These are phyloP conservation scores for Paraphoma chrysanthemicola DNA, from an alignment of 2,329 filamentous ascomycete genomes.

Conservation along the genomic window DNA sequence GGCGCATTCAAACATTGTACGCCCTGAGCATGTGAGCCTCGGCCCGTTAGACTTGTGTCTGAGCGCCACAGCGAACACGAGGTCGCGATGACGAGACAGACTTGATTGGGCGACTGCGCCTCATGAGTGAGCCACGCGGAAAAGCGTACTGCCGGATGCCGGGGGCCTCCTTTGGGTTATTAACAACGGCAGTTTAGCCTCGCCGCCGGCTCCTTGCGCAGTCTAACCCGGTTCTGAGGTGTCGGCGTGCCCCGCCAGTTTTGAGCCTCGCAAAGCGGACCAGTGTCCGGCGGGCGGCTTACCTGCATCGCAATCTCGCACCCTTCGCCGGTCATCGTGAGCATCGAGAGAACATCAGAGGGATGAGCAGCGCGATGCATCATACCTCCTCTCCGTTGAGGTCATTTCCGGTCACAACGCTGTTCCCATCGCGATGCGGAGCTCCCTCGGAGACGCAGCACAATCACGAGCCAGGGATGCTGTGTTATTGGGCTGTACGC, in stretches of 20 bases:
- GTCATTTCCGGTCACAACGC: constrained; percentile 11
- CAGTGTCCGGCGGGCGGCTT: not conserved
- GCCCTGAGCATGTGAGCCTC: constrained; percentile 6
- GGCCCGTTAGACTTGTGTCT: not conserved
- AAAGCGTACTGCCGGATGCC: not conserved
- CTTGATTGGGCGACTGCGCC: not conserved
- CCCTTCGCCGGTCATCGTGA: not conserved
- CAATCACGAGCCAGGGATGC: constrained; percentile 7
- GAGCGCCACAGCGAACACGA: not conserved
- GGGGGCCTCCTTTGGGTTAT: not conserved
- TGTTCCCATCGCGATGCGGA: constrained; percentile 11
- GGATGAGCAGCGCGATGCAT: constrained; percentile 1
- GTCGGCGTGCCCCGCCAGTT: constrained; percentile 6
- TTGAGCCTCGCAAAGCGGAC: not conserved
- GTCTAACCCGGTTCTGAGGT: not conserved
- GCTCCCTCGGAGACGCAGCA: constrained; percentile 13
- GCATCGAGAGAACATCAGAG: constrained; percentile 2
- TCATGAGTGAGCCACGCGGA: not conserved
- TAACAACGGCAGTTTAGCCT: not conserved
- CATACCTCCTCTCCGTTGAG: constrained; percentile 9
- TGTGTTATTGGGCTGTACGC: not conserved
- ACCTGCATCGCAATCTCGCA: not conserved
- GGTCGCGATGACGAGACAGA: not conserved
- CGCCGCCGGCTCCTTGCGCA: not conserved
- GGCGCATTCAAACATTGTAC: not conserved